These are phyloP conservation scores for Dryas integrifolia DNA, from an alignment of 331 rosid species.

Conservation along the genomic window DNA sequence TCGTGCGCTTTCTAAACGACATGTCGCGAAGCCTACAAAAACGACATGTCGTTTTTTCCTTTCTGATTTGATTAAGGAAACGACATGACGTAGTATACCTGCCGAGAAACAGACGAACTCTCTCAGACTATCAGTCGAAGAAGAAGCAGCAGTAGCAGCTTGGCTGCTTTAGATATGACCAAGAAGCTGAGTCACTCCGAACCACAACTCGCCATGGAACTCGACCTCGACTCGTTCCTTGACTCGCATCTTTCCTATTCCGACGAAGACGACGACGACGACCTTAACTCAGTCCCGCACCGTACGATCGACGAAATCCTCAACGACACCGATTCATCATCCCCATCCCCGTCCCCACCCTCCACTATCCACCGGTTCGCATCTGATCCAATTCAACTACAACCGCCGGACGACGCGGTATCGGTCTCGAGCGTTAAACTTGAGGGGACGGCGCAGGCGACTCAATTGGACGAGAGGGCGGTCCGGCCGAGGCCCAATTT, in stretches of 20 bases:
- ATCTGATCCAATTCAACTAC: conserved; percentile 16
- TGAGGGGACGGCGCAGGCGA: neutral
- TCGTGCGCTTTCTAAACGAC: too few relatives aligned
- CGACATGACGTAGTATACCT: neutral
- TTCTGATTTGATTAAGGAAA: neutral
- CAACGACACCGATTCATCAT: conserved; percentile 70
- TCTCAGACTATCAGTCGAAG: neutral
- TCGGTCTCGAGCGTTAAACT: conserved; percentile 18
- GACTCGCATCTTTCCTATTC: conserved; percentile 43
- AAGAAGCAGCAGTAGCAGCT: neutral
- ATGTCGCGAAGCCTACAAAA: too few relatives aligned
- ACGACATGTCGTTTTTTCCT: neutral
- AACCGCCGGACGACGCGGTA: conserved; percentile 10
- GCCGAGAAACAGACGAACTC: neutral
- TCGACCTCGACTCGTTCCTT: conserved; percentile 69
- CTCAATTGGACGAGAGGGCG: conserved; percentile 29
- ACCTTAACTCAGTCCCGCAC: conserved; percentile 21
- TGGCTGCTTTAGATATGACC: conserved; percentile 27
- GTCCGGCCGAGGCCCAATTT: conserved; percentile 38
- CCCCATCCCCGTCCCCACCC: conserved; percentile 46
- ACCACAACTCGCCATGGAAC: conserved; percentile 53
- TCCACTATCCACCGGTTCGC: conserved; percentile 20
- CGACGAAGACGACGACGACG: conserved; percentile 28
- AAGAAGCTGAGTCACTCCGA: conserved; percentile 25
- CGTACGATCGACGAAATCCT: conserved; percentile 47